Evolutionary conservation across 2,329 filamentous ascomycete species (phyloP), one percentile per base, ranked within the genome.

Genomic region (Bimuria novae-zelandiae): DNA sequence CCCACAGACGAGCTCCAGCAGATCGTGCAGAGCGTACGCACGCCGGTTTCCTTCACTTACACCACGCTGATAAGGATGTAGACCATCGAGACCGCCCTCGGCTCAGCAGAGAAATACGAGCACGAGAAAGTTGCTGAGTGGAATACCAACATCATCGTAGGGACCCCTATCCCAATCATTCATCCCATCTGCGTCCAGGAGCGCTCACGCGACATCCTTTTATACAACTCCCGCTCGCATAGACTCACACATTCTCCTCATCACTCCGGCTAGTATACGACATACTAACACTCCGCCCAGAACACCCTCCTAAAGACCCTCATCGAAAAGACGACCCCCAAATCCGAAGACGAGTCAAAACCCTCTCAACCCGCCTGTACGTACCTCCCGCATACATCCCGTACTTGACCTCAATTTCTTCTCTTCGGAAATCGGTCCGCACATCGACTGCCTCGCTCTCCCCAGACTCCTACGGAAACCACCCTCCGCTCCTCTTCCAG

Each of bases 81-180:
- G 92, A 92, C 91, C 63, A 96, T 92, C 81, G 86, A 89, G 70
- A 82, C 82, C 63, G 89, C 90, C 54, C 84, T 97, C 66, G 85
- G 86, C 57, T 82, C 77, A 59, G 86, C 86, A 55, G 86, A 90
- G 57, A 87, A 83, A 77, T 99, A 99, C 79, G 89, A 96, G 61
- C 94, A 97, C 76, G 77, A 86, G 51, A 88, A 89, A 72, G 95
- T 93, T 30, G 85, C 89, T 71, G 79, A 85, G 64, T 97, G 93
- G 93, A 97, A 97, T 80, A 89, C 89, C 29, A 80, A 82, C 61
- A 97, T 99, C 75, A 97, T 97, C 75, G 92, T 96, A 83, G 67
- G 43, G 85, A 51, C 52, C 79, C 56, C 54, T 51, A 39, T 49
- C 45, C 37, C 49, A 14, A 7, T 30, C 41, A 43, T 42, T 51